Conservation (phyloP, 2,329 filamentous ascomycete species). For the Bipolaris victoriae region DNA sequence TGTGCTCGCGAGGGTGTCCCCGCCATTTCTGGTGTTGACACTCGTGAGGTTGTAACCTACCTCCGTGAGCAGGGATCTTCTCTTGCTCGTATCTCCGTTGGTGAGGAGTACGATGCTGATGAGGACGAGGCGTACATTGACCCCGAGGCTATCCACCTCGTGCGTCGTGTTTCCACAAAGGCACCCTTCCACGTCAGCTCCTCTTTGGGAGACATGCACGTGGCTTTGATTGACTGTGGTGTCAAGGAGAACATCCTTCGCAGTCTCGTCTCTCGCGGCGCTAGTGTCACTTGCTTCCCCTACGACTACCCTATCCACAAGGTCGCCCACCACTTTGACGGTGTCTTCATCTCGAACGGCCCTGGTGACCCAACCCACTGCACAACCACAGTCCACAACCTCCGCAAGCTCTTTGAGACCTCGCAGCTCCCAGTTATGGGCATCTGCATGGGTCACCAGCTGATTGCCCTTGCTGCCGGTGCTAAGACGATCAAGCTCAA, state of each 20-base stretch:
- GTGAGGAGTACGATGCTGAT: constrained; percentile 97
- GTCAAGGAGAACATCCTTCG: constrained; percentile 99
- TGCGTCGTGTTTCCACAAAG: constrained; percentile 96
- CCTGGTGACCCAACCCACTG: constrained; percentile 98
- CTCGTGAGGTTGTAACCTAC: constrained; percentile 92
- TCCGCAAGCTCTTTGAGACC: constrained; percentile 86
- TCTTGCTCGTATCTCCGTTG: constrained; percentile 89
- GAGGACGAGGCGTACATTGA: constrained; percentile 97
- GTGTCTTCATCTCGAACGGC: constrained; percentile 98
- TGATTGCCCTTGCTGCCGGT: constrained; percentile 86
- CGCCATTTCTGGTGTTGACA: constrained; percentile 95
- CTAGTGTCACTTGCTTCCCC: constrained; percentile 91
- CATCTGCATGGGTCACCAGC: constrained; percentile 96
- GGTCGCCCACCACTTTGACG: constrained; percentile 96
- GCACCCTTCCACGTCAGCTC: constrained; percentile 95
- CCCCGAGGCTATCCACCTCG: constrained; percentile 94
- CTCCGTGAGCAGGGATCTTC: constrained; percentile 97
- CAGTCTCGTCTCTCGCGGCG: constrained; percentile 87
- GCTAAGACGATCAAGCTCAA: constrained; percentile 96
- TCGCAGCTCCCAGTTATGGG: constrained; percentile 95
- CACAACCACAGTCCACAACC: constrained; percentile 90
- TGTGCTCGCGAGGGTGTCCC: constrained; percentile 95
- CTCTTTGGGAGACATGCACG: constrained; percentile 80
- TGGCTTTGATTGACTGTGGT: constrained; percentile 95
- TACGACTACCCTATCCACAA: constrained; percentile 98